Evolutionary conservation across 1,284 basidiomycete genomes (phyloP).

Genomic region (Amylostereum areolatum): DNA sequence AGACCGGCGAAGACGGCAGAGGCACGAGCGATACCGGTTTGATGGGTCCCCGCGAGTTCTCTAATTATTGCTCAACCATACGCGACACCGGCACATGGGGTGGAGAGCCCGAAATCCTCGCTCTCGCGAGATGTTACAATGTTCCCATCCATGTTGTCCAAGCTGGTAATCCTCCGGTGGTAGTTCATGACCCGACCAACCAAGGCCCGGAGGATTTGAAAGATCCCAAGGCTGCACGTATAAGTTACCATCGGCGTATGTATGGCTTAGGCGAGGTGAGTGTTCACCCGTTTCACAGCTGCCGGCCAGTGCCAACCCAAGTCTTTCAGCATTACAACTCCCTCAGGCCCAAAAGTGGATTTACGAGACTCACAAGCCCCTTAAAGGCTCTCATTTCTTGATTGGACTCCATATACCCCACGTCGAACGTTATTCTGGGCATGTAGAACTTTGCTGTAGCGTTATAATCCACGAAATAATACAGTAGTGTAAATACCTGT

Average conservation of each 20-base stretch:
- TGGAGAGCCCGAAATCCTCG: conserved; percentile 95
- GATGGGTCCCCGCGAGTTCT: conserved; percentile 68
- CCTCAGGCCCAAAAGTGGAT: conserved; percentile 48
- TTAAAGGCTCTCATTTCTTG: conserved; percentile 32
- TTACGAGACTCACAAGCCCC: conserved; percentile 34
- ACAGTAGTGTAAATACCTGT: no score
- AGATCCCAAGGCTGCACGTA: conserved; percentile 52
- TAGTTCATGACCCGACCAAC: conserved; percentile 66
- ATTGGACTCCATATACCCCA: conserved; percentile 5
- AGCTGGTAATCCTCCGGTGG: conserved; percentile 73
- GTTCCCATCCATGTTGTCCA: conserved; percentile 93
- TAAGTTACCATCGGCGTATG: conserved; percentile 89
- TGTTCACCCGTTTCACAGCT: conserved; percentile 6
- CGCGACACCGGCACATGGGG: conserved; percentile 90
- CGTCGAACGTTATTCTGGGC: no score
- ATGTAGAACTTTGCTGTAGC: no score
- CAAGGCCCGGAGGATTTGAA: conserved; percentile 19
- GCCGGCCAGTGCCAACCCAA: conserved; percentile 5
- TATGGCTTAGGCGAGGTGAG: conserved; percentile 91
- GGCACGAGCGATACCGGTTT: conserved; percentile 66
- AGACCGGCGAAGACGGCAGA: conserved; percentile 68
- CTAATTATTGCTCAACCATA: conserved; percentile 76
- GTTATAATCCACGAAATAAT: no score
- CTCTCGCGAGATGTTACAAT: conserved; percentile 78
- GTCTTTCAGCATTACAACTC: conserved; percentile 80